phyloP scores from a whole-genome alignment of 2,329 filamentous ascomycete species.

The Talaromyces islandicus region DNA sequence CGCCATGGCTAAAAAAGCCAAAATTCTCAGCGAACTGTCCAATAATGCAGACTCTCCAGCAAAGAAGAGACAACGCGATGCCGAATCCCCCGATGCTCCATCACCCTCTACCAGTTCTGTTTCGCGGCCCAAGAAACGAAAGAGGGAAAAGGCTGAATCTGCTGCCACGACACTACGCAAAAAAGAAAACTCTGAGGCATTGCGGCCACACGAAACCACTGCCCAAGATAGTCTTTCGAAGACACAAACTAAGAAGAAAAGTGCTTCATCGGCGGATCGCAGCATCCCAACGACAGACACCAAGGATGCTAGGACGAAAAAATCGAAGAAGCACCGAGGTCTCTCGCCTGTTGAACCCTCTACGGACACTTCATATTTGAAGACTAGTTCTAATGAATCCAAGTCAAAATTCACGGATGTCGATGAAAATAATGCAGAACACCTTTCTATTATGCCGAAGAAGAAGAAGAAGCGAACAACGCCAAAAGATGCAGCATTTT shows the following conservation, averaged over 20 bases:
- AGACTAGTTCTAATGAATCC: not conserved
- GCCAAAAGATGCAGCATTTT: not conserved
- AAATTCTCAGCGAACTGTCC: not conserved
- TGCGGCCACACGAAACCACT: not conserved
- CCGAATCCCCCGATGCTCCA: not conserved
- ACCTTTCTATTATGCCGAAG: not conserved
- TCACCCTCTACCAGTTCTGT: conserved; percentile 12
- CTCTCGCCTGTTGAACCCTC: not conserved
- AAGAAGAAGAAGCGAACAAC: not conserved
- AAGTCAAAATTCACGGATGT: not conserved
- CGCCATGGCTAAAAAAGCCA: conserved; percentile 3
- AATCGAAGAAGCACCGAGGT: not conserved
- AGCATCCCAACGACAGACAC: conserved; percentile 18
- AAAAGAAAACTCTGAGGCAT: not conserved
- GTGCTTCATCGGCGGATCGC: conserved; percentile 21
- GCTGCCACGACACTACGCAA: not conserved
- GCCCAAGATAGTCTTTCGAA: conserved; percentile 28
- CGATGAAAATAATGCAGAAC: not conserved
- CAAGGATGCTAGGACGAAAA: not conserved
- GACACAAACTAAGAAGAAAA: conserved; percentile 20
- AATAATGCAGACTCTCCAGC: not conserved
- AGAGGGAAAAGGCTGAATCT: conserved; percentile 15
- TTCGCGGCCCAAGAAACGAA: conserved; percentile 34
- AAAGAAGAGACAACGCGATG: not conserved
- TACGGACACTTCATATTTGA: not conserved